Evolutionary conservation across 2,329 filamentous ascomycete genomes (phyloP).

Genomic region (Diplodia corticola): DNA sequence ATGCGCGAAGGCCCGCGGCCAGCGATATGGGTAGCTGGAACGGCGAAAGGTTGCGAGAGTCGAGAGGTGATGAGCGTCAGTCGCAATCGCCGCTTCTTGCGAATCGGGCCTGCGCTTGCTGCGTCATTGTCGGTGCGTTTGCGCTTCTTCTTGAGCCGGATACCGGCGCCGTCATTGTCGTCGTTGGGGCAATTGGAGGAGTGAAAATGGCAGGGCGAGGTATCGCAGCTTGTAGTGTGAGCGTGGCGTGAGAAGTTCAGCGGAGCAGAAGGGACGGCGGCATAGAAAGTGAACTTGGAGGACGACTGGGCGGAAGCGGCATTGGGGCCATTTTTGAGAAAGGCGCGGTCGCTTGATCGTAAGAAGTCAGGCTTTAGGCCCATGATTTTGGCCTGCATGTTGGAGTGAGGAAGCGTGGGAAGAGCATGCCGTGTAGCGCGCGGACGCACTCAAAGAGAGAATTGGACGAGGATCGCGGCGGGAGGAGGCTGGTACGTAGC

Average conservation of each 20-base stretch:
- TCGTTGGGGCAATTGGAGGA: constrained; percentile 18
- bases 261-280: constrained; percentile 30
- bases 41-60: constrained; percentile 68
- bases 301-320: neutral
- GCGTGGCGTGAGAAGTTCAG: constrained; percentile 31
- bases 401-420: constrained; percentile 11
- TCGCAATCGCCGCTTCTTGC: constrained; percentile 68
- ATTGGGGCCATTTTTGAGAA: neutral
- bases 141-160: constrained; percentile 30
- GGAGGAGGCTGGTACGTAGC: constrained; percentile 23
- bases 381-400: constrained; percentile 7
- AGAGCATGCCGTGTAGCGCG: constrained; percentile 4
- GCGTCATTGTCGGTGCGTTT: constrained; percentile 58
- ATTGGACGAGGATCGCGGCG: constrained; percentile 11
- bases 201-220: neutral
- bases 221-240: constrained; percentile 35
- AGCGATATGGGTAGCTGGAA: constrained; percentile 68
- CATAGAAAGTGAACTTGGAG: constrained; percentile 38
- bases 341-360: neutral
- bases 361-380: neutral
- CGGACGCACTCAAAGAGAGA: neutral
- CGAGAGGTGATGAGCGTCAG: constrained; percentile 66
- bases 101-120: constrained; percentile 37
- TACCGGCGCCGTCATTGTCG: neutral
- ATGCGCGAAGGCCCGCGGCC: constrained; percentile 54